These are phyloP conservation scores for Cokeromyces recurvatus DNA, from an alignment of 371 early-diverging fungal genomes.

Conservation along the genomic window DNA sequence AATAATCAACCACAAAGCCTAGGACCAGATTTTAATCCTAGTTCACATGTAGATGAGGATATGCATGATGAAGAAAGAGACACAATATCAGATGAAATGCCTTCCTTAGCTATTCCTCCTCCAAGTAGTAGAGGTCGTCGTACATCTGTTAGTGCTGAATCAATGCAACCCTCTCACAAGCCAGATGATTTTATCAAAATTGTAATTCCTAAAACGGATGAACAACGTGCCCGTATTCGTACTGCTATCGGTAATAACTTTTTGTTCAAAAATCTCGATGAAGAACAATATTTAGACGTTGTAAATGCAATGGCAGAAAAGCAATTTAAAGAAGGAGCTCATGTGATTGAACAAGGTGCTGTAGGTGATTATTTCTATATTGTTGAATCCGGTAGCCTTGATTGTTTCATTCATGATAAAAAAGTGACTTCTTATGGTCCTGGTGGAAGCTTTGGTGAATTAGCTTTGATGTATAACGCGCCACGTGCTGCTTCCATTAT, in stretches of 20 bases:
- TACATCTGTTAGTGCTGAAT: conserved; percentile 94
- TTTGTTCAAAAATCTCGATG: conserved; percentile 89
- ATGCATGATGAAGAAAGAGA: conserved; percentile 30
- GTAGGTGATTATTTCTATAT: conserved; percentile 97
- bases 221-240: conserved; percentile 79
- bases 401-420: conserved; percentile 74
- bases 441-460: conserved; percentile 82
- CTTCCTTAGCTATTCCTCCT: conserved; percentile 2
- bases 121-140: conserved; percentile 69
- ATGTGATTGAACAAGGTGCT: conserved; percentile 93
- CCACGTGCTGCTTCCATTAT: conserved; percentile 85
- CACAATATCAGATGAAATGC: conserved; percentile 12
- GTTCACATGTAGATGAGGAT: neutral
- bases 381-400: conserved; percentile 93
- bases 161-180: conserved; percentile 85
- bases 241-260: conserved; percentile 83
- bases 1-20: neutral
- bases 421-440: conserved; percentile 64
- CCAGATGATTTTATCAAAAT: conserved; percentile 67
- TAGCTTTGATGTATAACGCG: conserved; percentile 89
- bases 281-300: conserved; percentile 91
- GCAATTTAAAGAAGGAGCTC: conserved; percentile 60
- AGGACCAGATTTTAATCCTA: conserved; percentile 8
- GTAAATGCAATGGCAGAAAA: conserved; percentile 97
- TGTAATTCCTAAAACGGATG: conserved; percentile 82